A percentile compares a stretch with the other conserved stretches of the same genome.
Conservation (phyloP, 345 rosid genomes). For the Durio zibethinus region DNA sequence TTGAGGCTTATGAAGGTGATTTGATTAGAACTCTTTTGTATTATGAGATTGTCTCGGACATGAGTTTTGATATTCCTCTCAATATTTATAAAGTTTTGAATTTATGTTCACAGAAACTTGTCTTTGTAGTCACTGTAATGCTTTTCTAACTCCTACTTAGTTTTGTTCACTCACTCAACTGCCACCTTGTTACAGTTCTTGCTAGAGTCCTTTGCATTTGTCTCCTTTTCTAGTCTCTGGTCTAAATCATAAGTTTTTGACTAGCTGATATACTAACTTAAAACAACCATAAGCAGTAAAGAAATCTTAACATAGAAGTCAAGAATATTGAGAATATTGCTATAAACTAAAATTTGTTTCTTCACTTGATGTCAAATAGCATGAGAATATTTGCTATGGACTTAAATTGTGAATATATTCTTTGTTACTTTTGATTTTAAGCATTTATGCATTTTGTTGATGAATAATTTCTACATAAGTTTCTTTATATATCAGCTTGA, state of each 20-base stretch:
- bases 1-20: slow-evolving; percentile 1
- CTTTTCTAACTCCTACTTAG: background rate
- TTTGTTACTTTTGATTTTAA: background rate
- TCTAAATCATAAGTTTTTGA: background rate
- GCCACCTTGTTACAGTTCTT: background rate
- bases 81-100: background rate
- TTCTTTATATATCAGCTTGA: background rate
- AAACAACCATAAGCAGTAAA: background rate
- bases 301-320: background rate
- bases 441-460: background rate
- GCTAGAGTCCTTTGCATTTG: background rate
- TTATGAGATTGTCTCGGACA: background rate
- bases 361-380: background rate
- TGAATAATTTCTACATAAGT: background rate
- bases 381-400: background rate
- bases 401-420: background rate
- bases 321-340: background rate
- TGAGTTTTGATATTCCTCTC: background rate
- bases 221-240: background rate
- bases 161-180: background rate
- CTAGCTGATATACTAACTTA: background rate
- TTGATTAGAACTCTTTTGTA: background rate
- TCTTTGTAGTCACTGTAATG: background rate
- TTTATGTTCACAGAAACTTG: background rate
- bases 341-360: background rate